Evolutionary conservation across 2,329 filamentous ascomycete genomes (phyloP), one percentile per base, ranked within the genome.

Genomic region (Paecilomyces sp.): DNA sequence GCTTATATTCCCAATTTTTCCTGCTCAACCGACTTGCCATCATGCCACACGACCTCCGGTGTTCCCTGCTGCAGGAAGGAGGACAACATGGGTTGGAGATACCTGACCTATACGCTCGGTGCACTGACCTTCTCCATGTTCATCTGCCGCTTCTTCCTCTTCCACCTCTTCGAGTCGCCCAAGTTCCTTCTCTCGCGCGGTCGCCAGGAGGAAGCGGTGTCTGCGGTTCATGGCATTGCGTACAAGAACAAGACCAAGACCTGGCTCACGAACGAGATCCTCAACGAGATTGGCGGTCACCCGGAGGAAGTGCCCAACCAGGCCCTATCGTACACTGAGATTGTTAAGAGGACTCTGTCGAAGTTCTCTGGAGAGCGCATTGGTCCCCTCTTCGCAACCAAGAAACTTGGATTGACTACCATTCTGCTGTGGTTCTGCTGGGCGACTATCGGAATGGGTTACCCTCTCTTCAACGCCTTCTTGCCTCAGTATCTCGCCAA

Each of bases 381-480:
- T 63, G 80, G 80, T 1, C 87, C 89, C 0, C 82, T 94, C 0
- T 85, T 84, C 70, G 69, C 69, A 41, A 77, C 75, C 58, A 77
- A 74, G 69, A 78, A 73, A 53, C 74, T 84, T 36, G 81, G 70
- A 3, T 59, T 79, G 8, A 80, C 78, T 11, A 85, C 81, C 30
- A 61, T 73, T 12, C 69, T 84, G 1, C 71, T 93, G 55, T 92
- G 89, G 89, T 89, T 92, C 74, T 87, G 86, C 71, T 95, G 91
- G 91, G 82, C 87, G 0, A 87, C 85, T 13, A 92, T 95, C 65
- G 91, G 91, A 61, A 89, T 95, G 85, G 90, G 87, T 2, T 95
- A 93, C 69, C 91, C 90, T 0, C 83, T 96, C 1, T 96, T 93
- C 82, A 94, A 94, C 73, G 88, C 89, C 57, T 95, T 95, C 75